These are phyloP conservation scores for Fusarium abutilonis DNA, from an alignment of 2,329 filamentous ascomycete genomes.

Conservation along the genomic window DNA sequence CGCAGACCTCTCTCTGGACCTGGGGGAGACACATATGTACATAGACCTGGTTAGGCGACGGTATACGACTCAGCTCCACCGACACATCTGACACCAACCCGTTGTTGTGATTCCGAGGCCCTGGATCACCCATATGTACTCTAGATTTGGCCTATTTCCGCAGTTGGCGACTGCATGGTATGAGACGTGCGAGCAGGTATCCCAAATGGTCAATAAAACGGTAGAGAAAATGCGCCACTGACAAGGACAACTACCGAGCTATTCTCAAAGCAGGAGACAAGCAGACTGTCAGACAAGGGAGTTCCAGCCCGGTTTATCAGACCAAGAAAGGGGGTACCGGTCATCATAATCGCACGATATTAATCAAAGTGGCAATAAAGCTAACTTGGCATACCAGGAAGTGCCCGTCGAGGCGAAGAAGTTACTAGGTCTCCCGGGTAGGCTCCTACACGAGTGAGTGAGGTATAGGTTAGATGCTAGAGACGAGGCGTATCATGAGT, in stretches of 20 bases:
- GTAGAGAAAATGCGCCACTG: conserved; percentile 9
- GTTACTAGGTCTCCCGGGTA: no score
- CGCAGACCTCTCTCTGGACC: background rate
- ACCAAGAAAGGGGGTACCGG: background rate
- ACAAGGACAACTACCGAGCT: conserved; percentile 1
- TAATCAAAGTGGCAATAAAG: background rate
- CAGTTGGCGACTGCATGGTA: conserved; percentile 13
- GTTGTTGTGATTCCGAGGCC: conserved; percentile 31
- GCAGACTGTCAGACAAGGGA: background rate
- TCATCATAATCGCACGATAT: background rate
- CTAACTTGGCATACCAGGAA: no score
- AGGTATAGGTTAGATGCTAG: no score
- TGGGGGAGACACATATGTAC: background rate
- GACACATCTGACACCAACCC: conserved; percentile 27
- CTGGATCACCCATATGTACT: conserved; percentile 2
- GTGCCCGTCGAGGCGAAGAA: no score
- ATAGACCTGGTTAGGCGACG: conserved; percentile 18
- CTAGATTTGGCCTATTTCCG: conserved; percentile 16
- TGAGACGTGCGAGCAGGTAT: conserved; percentile 20
- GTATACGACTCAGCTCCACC: conserved; percentile 33
- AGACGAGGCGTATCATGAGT: no score
- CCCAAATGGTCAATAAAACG: conserved; percentile 20
- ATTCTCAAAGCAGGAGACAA: background rate
- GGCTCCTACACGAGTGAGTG: no score
- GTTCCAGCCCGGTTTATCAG: background rate